These are phyloP conservation scores for Mortierella sp. DNA, from an alignment of 371 early-diverging fungal species.

Conservation along the genomic window DNA sequence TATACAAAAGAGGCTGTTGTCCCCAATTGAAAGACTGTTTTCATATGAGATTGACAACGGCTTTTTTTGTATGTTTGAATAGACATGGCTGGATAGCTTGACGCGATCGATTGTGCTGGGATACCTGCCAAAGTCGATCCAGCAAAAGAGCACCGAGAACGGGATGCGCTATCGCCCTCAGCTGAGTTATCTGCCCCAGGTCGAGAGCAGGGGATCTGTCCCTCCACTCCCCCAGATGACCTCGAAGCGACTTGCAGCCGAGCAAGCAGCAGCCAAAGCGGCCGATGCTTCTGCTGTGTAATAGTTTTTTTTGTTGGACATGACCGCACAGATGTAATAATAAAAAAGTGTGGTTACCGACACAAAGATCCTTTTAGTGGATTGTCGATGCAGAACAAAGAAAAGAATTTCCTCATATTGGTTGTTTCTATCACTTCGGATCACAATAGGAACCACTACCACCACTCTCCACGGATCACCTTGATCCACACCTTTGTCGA, in stretches of 20 bases:
- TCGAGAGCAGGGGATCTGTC: constrained; percentile 16
- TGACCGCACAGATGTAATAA: too few species aligned
- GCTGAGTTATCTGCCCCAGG: constrained; percentile 12
- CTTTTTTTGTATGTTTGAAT: neutral
- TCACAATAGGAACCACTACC: too few species aligned
- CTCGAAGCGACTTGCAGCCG: neutral
- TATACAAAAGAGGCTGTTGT: too few species aligned
- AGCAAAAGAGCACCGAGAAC: constrained; percentile 16
- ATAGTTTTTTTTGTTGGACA: too few species aligned
- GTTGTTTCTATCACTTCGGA: neutral
- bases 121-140: constrained; percentile 18
- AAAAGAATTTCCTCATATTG: neutral
- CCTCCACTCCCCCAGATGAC: constrained; percentile 17
- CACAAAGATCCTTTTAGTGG: neutral
- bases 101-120: constrained; percentile 22
- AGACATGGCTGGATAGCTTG: constrained; percentile 6
- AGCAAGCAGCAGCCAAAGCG: neutral
- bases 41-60: neutral
- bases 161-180: constrained; percentile 24
- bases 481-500: neutral
- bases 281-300: neutral
- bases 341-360: neutral
- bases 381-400: neutral
- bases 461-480: neutral
- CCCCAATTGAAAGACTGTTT: neutral